phyloP scores from a whole-genome alignment of 2,329 filamentous ascomycete genomes.

The Talaromyces sp. region DNA sequence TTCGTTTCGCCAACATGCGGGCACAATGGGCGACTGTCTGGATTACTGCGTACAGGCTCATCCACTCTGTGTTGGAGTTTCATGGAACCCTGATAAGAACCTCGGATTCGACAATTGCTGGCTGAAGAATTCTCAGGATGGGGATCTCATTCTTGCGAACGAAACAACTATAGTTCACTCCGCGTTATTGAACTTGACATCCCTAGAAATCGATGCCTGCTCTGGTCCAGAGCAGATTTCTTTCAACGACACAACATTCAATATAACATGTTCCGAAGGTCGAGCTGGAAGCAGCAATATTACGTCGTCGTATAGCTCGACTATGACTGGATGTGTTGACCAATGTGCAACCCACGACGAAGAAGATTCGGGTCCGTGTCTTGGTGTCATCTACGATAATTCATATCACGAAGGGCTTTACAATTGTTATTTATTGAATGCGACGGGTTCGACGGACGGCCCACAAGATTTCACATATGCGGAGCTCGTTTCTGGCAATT shows the following conservation, averaged over 20 bases:
- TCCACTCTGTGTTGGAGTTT: not conserved
- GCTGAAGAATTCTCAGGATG: not conserved
- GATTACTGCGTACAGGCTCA: not conserved
- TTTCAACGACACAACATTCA: not conserved
- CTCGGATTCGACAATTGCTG: not conserved
- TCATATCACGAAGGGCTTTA: not conserved
- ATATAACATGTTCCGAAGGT: not conserved
- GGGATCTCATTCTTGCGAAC: not conserved
- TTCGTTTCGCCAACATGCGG: not conserved
- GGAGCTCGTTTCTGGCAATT: not conserved
- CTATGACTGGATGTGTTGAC: not conserved
- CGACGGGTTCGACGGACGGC: not conserved
- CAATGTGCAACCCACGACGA: not conserved
- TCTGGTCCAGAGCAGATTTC: not conserved
- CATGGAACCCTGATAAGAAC: not conserved
- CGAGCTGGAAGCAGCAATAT: not conserved
- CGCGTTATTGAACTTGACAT: not conserved
- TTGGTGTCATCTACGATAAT: not conserved
- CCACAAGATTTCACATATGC: not conserved
- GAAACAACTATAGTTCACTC: not conserved
- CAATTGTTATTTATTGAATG: not conserved
- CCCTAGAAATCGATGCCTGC: not conserved
- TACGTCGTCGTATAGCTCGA: not conserved
- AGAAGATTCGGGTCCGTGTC: not conserved
- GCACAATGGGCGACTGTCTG: not conserved